A percentile compares a stretch with the other conserved stretches of the same genome.
These are phyloP conservation scores for Xylaria palmicola DNA, from an alignment of 495 filamentous ascomycete species.

Conservation along the genomic window DNA sequence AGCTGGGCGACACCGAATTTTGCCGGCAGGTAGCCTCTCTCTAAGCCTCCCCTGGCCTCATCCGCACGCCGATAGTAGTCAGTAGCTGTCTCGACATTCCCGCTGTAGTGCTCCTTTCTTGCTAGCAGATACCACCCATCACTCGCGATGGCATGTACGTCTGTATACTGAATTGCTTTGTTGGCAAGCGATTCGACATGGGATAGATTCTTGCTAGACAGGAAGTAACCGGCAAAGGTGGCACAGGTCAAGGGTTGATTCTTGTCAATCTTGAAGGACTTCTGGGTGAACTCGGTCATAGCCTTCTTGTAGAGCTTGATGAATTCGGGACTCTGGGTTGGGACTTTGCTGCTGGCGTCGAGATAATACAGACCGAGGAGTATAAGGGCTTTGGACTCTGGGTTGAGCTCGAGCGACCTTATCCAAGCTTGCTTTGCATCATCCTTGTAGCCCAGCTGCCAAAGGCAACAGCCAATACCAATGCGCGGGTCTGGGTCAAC, in stretches of 20 bases:
- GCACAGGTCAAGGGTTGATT: constrained; percentile 86
- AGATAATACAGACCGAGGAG: constrained; percentile 87
- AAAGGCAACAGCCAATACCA: constrained; percentile 92
- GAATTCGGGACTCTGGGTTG: constrained; percentile 74
- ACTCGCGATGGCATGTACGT: constrained; percentile 91
- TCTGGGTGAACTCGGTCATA: constrained; percentile 90
- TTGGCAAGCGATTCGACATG: constrained; percentile 84
- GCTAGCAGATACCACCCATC: constrained; percentile 96
- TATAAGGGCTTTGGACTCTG: constrained; percentile 87
- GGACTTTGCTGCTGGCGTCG: constrained; percentile 73
- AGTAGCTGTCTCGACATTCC: constrained; percentile 64
- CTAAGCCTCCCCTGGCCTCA: constrained; percentile 79
- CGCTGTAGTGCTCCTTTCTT: constrained; percentile 76
- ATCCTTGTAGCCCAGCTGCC: constrained; percentile 91
- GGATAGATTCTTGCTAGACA: constrained; percentile 68
- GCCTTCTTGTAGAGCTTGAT: constrained; percentile 82
- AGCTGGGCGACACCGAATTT: constrained; percentile 92
- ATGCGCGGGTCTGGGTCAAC: constrained; percentile 95
- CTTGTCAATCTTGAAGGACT: constrained; percentile 93
- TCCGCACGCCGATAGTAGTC: constrained; percentile 88
- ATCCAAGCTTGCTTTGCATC: constrained; percentile 90
- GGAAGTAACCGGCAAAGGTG: constrained; percentile 84
- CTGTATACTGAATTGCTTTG: constrained; percentile 91
- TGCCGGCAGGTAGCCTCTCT: constrained; percentile 85
- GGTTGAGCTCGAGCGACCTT: constrained; percentile 78